Conservation (phyloP, 2,329 filamentous ascomycete species). For the Exophiala viscosa region DNA sequence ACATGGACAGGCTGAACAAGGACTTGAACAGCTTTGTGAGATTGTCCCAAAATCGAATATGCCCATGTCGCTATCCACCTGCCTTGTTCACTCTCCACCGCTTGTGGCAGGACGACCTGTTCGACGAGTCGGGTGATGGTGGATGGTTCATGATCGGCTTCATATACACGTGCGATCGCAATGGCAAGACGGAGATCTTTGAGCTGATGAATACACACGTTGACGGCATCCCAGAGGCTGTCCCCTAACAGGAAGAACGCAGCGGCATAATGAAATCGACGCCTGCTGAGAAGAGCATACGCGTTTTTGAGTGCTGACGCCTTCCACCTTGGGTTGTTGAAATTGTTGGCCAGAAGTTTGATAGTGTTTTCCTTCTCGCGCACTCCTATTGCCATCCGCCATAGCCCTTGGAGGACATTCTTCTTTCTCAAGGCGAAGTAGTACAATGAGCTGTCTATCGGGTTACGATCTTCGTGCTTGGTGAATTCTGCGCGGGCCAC, state of each 20-base stretch:
- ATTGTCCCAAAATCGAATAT: conserved; percentile 82
- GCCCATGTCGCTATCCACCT: conserved; percentile 94
- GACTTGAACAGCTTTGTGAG: conserved; percentile 78
- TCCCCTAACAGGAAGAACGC: conserved; percentile 93
- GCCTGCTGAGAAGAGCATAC: conserved; percentile 86
- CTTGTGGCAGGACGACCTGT: conserved; percentile 73
- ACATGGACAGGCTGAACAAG: conserved; percentile 76
- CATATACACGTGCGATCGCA: conserved; percentile 80
- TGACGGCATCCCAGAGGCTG: conserved; percentile 77
- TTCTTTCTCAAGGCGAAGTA: conserved; percentile 93
- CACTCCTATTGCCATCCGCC: conserved; percentile 91
- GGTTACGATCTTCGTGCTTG: conserved; percentile 75
- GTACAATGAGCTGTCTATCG: conserved; percentile 83
- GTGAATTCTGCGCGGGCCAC: conserved; percentile 92
- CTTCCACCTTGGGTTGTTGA: conserved; percentile 79
- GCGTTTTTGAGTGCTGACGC: conserved; percentile 92
- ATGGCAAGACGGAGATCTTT: conserved; percentile 87
- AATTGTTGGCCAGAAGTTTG: conserved; percentile 82
- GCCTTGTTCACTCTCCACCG: conserved; percentile 71
- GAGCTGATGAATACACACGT: conserved; percentile 80
- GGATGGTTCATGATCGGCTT: conserved; percentile 69
- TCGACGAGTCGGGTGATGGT: conserved; percentile 70
- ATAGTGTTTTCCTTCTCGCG: conserved; percentile 78
- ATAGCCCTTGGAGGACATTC: conserved; percentile 79
- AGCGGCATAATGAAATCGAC: conserved; percentile 89